These are phyloP conservation scores for Citeromyces hawaiiensis DNA, from an alignment of 1,139 yeast species.

Conservation along the genomic window DNA sequence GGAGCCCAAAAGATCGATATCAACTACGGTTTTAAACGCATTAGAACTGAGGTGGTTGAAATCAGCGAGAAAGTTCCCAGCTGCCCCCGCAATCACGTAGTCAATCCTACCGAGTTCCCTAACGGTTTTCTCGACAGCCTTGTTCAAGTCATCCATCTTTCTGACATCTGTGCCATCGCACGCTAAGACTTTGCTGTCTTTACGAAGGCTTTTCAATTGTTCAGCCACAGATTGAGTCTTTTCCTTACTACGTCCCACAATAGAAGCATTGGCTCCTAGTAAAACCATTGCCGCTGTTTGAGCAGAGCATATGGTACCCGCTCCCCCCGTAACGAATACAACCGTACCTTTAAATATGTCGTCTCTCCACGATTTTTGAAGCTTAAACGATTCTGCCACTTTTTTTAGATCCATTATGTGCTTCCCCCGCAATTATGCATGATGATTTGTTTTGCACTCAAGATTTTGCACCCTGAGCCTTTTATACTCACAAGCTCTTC, in stretches of 20 bases:
- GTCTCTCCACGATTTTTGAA: constrained; percentile 23
- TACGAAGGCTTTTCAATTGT: constrained; percentile 44
- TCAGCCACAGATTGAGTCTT: constrained; percentile 54
- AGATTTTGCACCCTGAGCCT: no score
- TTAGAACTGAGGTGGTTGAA: constrained; percentile 66
- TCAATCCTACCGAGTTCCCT: constrained; percentile 60
- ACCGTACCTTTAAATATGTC: constrained; percentile 71
- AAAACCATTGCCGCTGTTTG: constrained; percentile 74
- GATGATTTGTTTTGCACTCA: neutral
- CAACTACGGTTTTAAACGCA: constrained; percentile 78
- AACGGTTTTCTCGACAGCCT: constrained; percentile 57
- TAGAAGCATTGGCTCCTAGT: constrained; percentile 78
- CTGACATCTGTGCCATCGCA: constrained; percentile 69
- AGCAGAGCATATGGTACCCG: constrained; percentile 82
- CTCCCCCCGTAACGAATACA: constrained; percentile 88
- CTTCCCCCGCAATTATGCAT: constrained; percentile 2
- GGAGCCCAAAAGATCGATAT: constrained; percentile 76
- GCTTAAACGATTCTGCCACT: constrained; percentile 13
- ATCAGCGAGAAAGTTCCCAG: constrained; percentile 81
- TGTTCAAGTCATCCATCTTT: constrained; percentile 36
- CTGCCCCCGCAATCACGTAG: constrained; percentile 87
- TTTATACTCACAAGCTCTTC: no score
- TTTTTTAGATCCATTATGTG: constrained; percentile 4
- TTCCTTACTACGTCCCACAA: constrained; percentile 60
- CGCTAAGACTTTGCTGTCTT: constrained; percentile 54